phyloP scores from a whole-genome alignment of 2,329 filamentous ascomycete species.

The Trichoderma atrobrunneum region DNA sequence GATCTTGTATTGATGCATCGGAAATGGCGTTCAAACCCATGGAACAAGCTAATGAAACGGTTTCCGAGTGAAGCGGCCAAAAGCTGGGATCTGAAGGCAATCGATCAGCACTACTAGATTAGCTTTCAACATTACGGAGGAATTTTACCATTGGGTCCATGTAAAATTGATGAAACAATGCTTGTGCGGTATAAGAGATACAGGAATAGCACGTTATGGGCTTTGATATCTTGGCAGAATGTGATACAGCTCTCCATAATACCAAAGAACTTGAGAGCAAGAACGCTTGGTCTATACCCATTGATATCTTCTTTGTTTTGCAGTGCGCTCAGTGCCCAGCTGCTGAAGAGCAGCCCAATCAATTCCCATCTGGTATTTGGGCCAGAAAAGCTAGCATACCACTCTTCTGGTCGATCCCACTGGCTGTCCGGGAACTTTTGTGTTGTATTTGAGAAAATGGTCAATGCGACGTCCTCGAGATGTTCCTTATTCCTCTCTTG shows the following conservation, averaged over 20 bases:
- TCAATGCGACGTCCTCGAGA: background rate
- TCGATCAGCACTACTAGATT: background rate
- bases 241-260: background rate
- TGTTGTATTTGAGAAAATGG: background rate
- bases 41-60: background rate
- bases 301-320: background rate
- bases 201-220: background rate
- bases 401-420: background rate
- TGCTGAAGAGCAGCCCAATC: constrained; percentile 6
- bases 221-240: background rate
- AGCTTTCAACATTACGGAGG: background rate
- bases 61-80: background rate
- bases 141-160: background rate
- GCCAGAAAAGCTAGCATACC: background rate
- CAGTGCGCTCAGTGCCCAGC: background rate
- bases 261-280: background rate
- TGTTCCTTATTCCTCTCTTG: background rate
- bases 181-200: background rate
- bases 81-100: background rate
- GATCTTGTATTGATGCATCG: background rate
- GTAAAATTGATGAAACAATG: background rate
- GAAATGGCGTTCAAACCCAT: background rate
- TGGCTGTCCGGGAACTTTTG: background rate
- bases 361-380: background rate
- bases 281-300: background rate